Base-by-base conservation (phyloP, 2,329 filamentous ascomycete species). In the Metarhizium rileyi region DNA sequence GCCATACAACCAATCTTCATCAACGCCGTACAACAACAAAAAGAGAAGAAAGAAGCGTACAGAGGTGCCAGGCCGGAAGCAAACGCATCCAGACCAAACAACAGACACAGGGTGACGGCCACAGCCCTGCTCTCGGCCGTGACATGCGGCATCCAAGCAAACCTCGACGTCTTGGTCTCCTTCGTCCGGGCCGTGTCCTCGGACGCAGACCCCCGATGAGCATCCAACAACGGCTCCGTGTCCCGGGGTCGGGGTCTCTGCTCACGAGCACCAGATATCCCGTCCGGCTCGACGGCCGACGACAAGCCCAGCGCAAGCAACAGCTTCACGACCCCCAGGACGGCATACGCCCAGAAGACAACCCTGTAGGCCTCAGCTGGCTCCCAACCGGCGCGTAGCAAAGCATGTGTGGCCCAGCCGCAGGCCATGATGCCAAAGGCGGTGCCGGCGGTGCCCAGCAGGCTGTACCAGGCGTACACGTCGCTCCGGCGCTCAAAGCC, bases 61-160 rank as follows among this genome's bases (percentile, higher is more conserved):
- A 80, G 59, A 22, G 81, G 78, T 4, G 81, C 83, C 61, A 90
- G 75, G 2, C 86, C 86, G 1, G 81, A 84, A 1, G 83, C 84
- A 50, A 89, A 77, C 0, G 81, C 77, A 61, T 90, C 86, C 5
- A 89, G 59, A 1, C 75, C 76, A 57, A 89, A 84, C 1, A 91
- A 68, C 7, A 84, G 64, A 59, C 81, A 85, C 0, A 91, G 70
- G 46, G 80, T 78, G 47, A 77, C 62, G 5, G 86, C 69, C 27
- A 82, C 71, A 0, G 67, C 58, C 6, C 74, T 66, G 33, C 75
- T 81, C n/a, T 77, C 68, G 3, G 63, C 65, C 5, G 78, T 80
- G 20, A 89, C 79, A 2, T 75, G 67, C 1, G 80, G 75, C 27
- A 85, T 61, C n/a, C 80, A 61, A 2, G 41, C n/a, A n/a, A n/a